Evolutionary conservation across 2,329 filamentous ascomycete species (phyloP).

Genomic region (Pestalotiopsis sp.): DNA sequence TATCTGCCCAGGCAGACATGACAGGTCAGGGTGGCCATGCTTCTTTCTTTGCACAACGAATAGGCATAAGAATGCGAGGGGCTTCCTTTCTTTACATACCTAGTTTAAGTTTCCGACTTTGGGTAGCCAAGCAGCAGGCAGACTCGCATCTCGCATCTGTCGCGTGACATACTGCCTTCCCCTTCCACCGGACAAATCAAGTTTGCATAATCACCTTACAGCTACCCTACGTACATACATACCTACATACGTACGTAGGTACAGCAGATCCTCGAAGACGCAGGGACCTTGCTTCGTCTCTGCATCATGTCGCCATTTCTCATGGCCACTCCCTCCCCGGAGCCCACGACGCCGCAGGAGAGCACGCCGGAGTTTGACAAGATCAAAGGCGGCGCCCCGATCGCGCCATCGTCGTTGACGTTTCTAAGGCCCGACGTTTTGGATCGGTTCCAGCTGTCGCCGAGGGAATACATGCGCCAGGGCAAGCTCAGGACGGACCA

Average conservation of each 20-base stretch:
- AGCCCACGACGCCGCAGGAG: not conserved
- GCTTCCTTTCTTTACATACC: not conserved
- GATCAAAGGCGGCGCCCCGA: not conserved
- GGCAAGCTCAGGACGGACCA: slow-evolving; percentile 2
- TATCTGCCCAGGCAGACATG: not conserved
- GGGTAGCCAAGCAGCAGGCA: not conserved
- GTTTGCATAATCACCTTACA: not conserved
- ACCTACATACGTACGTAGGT: not conserved
- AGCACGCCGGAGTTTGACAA: not conserved
- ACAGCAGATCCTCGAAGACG: not conserved
- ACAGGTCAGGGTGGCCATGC: not conserved
- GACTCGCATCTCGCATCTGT: not conserved
- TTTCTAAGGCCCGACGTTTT: slow-evolving; percentile 8
- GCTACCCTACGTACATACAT: not conserved
- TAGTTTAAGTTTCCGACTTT: not conserved
- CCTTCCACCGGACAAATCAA: not conserved
- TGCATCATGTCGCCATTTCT: not conserved
- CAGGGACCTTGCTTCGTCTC: not conserved
- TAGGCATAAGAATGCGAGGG: not conserved
- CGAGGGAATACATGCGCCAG: slow-evolving; percentile 13
- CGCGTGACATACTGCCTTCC: not conserved
- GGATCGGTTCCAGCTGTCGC: slow-evolving; percentile 14
- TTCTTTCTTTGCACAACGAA: not conserved
- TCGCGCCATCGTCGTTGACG: not conserved
- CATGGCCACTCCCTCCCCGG: not conserved